phyloP scores from a whole-genome alignment of 352 stramenopile genomes.

The Phytophthora syringae region DNA sequence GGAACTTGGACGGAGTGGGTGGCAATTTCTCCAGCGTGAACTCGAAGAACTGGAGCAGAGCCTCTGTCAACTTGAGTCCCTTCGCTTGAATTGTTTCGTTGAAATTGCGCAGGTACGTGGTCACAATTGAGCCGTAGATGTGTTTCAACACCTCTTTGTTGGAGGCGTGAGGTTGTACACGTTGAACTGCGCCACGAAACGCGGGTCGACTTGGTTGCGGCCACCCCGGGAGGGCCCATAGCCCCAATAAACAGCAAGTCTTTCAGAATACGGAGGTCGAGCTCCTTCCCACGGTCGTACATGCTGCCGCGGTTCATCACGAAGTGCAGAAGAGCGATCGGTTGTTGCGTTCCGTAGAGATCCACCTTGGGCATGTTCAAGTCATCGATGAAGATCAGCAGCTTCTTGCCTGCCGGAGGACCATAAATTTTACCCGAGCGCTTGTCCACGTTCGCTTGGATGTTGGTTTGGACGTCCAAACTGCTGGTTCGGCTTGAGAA shows the following conservation, averaged over 20 bases:
- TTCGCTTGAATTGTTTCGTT: constrained; percentile 83
- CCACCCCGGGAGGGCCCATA: constrained; percentile 96
- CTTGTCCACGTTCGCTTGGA: constrained; percentile 97
- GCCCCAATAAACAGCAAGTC: constrained; percentile 94
- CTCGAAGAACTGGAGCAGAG: constrained; percentile 90
- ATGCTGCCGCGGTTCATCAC: constrained; percentile 92
- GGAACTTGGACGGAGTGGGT: constrained; percentile 95
- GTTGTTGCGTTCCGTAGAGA: constrained; percentile 95
- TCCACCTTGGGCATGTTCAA: constrained; percentile 98
- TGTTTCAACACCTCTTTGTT: constrained; percentile 91
- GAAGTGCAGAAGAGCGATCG: constrained; percentile 95
- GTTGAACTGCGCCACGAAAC: constrained; percentile 95
- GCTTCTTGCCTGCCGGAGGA: constrained; percentile 92
- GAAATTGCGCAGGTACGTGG: constrained; percentile 90
- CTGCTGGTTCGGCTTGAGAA: constrained; percentile 95
- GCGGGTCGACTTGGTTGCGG: constrained; percentile 94
- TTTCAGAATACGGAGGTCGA: constrained; percentile 94
- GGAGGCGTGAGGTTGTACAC: constrained; percentile 96
- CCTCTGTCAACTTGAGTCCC: constrained; percentile 83
- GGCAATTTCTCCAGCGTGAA: constrained; percentile 92
- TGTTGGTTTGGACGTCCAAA: constrained; percentile 93
- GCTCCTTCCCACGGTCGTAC: constrained; percentile 95
- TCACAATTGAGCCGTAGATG: constrained; percentile 95
- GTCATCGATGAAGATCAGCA: constrained; percentile 96
- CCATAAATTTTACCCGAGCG: constrained; percentile 95